Evolutionary conservation across 768 basidiomycete genomes (phyloP).

Genomic region (Arthromyces matolae): DNA sequence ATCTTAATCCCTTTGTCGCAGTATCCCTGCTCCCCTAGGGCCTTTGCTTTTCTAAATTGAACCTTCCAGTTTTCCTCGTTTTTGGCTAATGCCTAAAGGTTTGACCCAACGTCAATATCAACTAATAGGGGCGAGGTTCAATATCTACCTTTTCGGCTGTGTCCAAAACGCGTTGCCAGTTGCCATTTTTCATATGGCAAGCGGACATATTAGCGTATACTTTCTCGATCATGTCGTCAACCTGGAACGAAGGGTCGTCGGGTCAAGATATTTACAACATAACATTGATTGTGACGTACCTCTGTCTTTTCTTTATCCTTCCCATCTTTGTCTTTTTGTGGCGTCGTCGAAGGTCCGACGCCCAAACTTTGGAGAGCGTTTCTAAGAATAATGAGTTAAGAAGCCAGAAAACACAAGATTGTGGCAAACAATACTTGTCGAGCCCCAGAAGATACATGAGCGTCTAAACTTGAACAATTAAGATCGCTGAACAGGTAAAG

Average conservation of each 20-base stretch:
- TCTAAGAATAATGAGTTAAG: conserved; percentile 25
- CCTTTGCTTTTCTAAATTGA: conserved; percentile 78
- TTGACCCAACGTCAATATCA: background rate
- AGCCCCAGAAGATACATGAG: conserved; percentile 72
- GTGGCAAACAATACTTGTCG: conserved; percentile 54
- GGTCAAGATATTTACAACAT: background rate
- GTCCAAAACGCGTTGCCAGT: conserved; percentile 76
- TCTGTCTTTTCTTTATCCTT: conserved; percentile 62
- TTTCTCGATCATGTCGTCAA: conserved; percentile 74
- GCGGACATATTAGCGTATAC: conserved; percentile 85
- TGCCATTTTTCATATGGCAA: conserved; percentile 75
- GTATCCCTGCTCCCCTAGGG: conserved; percentile 69
- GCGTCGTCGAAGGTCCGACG: conserved; percentile 28
- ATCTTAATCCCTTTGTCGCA: conserved; percentile 69
- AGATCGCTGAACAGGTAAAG: background rate
- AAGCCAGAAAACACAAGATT: background rate
- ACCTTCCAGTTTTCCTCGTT: conserved; percentile 78
- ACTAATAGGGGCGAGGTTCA: background rate
- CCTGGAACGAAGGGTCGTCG: conserved; percentile 34
- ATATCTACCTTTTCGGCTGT: conserved; percentile 70
- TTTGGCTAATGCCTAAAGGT: conserved; percentile 60
- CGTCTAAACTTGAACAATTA: conserved; percentile 50
- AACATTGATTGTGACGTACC: conserved; percentile 33
- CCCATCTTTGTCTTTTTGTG: conserved; percentile 26
- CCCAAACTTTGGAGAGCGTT: conserved; percentile 55